Base-by-base conservation (phyloP, 306 rosid genomes). In the Castanea sativa region DNA sequence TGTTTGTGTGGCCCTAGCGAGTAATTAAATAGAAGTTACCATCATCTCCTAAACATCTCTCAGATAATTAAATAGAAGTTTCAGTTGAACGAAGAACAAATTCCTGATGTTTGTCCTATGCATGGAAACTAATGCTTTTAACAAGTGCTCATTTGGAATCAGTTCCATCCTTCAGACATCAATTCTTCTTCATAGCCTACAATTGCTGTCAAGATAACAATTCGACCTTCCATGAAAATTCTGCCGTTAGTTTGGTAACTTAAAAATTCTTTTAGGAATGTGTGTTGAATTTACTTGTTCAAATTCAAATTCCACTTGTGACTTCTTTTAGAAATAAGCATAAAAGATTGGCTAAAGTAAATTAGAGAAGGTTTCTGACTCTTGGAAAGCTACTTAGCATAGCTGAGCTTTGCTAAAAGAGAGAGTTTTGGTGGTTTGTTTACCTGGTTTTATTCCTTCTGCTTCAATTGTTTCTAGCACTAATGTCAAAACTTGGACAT, bases 51-150 rank as follows among this genome's bases (percentile, higher is more conserved):
- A 49, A 49, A 49, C 53, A 49, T 12, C 53, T 49, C 45, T 41
- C 45, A 41, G 91, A 84, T 82, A 87, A 60, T 86, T 86, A 88
- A 32, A 52, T 85, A 61, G 90, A 90, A 82, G 88, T 83, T 81
- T 82, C 94, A 65, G 82, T 87, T 76, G 91, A 92, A 43, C 80
- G 79, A 81, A 87, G 87, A 91, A 61, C 90, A 76, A 88, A 55
- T 43, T 84, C 92, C 13, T 84, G 90, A 92, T 81, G 79, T 20
- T 53, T 52, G 45, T 73, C 57, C 56, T 15, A 6, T 43, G 10
- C 35, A 12, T 77, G 71, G 27, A 69, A 27, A 76, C 32, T 13
- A 27, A n/a, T 73, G 27, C 18, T 69, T 7, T 41, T 2, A 7
- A 41, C 45, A 2, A 41, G 45, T 41, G 45, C 45, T 41, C 45